These are phyloP conservation scores for Pythium pyrilobum DNA, from an alignment of 352 stramenopile species.

Conservation along the genomic window DNA sequence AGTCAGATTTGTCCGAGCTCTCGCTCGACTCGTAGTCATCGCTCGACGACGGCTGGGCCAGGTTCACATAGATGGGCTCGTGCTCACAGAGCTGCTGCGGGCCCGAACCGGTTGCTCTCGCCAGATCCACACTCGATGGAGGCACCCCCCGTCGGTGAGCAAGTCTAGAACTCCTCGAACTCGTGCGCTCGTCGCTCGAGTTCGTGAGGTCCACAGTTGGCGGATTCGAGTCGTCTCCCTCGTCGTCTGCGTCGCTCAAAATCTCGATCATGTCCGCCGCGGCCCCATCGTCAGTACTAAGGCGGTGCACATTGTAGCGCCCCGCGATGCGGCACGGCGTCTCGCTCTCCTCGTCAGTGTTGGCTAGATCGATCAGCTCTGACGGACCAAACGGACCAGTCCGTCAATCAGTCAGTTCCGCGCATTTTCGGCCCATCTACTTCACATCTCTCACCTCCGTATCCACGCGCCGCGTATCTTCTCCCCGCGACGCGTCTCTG, in stretches of 20 bases:
- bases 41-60: conserved; percentile 6
- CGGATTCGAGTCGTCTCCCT: neutral
- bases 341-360: neutral
- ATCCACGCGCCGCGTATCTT: neutral
- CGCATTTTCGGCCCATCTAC: neutral
- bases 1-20: neutral
- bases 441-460: neutral
- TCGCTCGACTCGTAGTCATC: conserved; percentile 13
- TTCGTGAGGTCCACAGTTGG: neutral
- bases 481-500: no score
- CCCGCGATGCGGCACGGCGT: neutral
- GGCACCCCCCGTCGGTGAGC: no score
- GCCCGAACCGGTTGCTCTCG: neutral
- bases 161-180: no score
- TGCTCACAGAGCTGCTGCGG: conserved; percentile 4
- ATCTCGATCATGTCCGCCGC: neutral
- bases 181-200: no score
- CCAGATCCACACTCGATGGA: conserved; percentile 3
- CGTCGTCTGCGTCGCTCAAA: conserved; percentile 1
- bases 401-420: neutral
- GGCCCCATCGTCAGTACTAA: neutral
- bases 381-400: no score
- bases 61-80: conserved; percentile 9
- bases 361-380: conserved; percentile 4
- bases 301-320: neutral